phyloP scores from a whole-genome alignment of 371 early-diverging fungal genomes.

The Gilbertella persicaria region DNA sequence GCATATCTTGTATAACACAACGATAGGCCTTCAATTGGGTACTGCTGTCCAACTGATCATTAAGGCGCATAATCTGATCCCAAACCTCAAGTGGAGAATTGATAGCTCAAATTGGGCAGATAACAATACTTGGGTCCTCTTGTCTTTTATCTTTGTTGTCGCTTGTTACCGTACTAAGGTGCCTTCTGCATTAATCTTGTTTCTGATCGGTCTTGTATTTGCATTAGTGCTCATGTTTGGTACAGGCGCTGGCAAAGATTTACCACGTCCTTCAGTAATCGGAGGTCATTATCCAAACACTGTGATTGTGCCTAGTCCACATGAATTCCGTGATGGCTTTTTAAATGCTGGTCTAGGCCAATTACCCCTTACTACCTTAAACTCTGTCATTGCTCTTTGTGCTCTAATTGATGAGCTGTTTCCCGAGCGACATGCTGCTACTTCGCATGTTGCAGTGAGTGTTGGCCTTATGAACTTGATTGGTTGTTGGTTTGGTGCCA shows the following conservation, averaged over 20 bases:
- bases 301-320: constrained; percentile 60
- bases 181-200: constrained; percentile 76
- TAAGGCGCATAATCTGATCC: constrained; percentile 70
- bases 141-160: constrained; percentile 70
- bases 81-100: constrained; percentile 30
- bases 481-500: constrained; percentile 85
- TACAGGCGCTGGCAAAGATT: constrained; percentile 15
- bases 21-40: constrained; percentile 76
- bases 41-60: constrained; percentile 76
- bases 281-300: constrained; percentile 64
- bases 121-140: constrained; percentile 73
- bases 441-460: constrained; percentile 63
- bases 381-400: constrained; percentile 84
- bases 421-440: constrained; percentile 65
- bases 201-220: constrained; percentile 73
- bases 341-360: constrained; percentile 86
- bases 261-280: constrained; percentile 41
- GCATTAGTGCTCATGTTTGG: constrained; percentile 59
- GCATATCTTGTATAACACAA: constrained; percentile 8
- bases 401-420: constrained; percentile 83
- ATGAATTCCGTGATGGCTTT: constrained; percentile 73
- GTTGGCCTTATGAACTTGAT: constrained; percentile 87
- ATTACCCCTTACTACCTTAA: constrained; percentile 82
- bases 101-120: constrained; percentile 64
- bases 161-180: constrained; percentile 68